Conservation (phyloP, 2,329 filamentous ascomycete species). For the Beauveria brongniartii region DNA sequence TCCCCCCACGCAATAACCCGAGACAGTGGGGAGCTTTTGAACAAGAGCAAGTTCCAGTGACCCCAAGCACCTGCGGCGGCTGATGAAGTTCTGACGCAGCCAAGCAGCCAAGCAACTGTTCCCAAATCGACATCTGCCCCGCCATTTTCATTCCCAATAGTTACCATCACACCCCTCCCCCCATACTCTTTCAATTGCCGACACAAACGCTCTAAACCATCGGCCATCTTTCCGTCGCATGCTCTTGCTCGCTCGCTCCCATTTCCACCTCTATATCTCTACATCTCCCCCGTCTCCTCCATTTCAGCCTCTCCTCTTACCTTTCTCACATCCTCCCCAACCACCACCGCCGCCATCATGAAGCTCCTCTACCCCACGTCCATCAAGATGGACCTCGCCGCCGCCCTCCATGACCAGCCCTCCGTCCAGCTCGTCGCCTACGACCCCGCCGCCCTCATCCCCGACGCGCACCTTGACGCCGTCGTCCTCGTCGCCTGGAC, state of each 20-base stretch:
- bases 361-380: constrained; percentile 62
- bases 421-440: constrained; percentile 27
- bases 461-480: constrained; percentile 50
- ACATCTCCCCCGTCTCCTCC: background rate
- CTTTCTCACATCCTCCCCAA: background rate
- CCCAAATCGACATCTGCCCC: constrained; percentile 2
- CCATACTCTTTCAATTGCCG: constrained; percentile 6
- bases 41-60: background rate
- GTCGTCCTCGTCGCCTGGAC: constrained; percentile 54
- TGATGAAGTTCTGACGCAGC: background rate
- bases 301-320: background rate
- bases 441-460: constrained; percentile 48
- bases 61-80: background rate
- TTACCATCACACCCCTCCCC: background rate
- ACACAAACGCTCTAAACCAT: background rate
- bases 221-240: background rate
- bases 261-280: background rate
- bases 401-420: background rate
- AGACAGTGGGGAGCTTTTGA: background rate
- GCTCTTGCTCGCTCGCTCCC: background rate
- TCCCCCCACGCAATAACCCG: background rate
- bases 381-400: constrained; percentile 44
- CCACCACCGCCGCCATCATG: constrained; percentile 30
- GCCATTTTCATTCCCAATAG: background rate
- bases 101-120: background rate